phyloP scores from a whole-genome alignment of 1,284 basidiomycete species.

The Neolentinus lepideus region DNA sequence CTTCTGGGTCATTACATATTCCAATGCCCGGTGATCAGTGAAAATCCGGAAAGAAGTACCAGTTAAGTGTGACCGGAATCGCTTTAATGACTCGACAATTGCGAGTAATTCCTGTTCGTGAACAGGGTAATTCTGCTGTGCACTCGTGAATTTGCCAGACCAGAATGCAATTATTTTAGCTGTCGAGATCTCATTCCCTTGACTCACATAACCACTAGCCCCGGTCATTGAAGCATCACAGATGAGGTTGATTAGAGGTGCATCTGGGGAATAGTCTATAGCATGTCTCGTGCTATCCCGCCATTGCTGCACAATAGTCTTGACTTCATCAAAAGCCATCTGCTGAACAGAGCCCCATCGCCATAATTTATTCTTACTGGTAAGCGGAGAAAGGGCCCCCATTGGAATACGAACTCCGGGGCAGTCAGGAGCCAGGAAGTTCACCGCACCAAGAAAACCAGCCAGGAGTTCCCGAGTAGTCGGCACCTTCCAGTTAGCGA shows the following conservation, averaged over 20 bases:
- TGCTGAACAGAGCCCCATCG: conserved; percentile 19
- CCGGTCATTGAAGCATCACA: conserved; percentile 16
- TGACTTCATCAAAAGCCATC: conserved; percentile 21
- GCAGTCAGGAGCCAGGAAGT: conserved; percentile 16
- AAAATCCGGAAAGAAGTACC: conserved; percentile 24
- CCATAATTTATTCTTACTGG: conserved; percentile 8
- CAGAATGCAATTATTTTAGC: conserved; percentile 13
- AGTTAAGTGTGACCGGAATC: conserved; percentile 17
- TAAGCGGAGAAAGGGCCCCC: conserved; percentile 12
- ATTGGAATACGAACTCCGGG: conserved; percentile 14
- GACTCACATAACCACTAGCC: conserved; percentile 14
- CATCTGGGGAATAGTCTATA: conserved; percentile 15
- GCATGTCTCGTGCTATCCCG: conserved; percentile 13
- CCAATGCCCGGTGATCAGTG: conserved; percentile 32
- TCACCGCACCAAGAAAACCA: conserved; percentile 19
- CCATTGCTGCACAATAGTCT: conserved; percentile 12
- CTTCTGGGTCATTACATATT: conserved; percentile 27
- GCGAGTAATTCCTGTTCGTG: conserved; percentile 20
- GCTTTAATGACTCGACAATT: conserved; percentile 13
- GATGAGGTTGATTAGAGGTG: conserved; percentile 11
- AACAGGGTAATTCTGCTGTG: conserved; percentile 19
- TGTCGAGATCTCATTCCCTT: conserved; percentile 12
- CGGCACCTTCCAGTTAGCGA: conserved; percentile 23
- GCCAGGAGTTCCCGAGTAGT: conserved; percentile 13
- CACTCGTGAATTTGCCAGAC: conserved; percentile 10